These are phyloP conservation scores for Mortierella sp. DNA, from an alignment of 371 early-diverging fungal species.

Conservation along the genomic window DNA sequence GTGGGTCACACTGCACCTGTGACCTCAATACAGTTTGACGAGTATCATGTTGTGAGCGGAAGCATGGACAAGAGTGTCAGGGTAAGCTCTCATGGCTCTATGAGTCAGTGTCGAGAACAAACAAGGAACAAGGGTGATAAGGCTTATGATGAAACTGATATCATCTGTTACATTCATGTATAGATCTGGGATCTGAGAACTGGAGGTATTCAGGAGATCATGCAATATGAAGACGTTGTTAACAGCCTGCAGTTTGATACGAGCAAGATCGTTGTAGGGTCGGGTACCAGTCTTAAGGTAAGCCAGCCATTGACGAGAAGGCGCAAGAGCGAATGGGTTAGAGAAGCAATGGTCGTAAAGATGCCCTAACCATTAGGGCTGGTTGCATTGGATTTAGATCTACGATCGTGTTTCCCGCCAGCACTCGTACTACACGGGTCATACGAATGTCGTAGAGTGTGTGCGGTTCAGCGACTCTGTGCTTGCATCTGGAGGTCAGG, in stretches of 20 bases:
- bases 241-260: conserved; percentile 69
- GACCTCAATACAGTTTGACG: conserved; percentile 83
- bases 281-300: conserved; percentile 64
- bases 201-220: conserved; percentile 71
- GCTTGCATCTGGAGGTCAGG: conserved; percentile 66
- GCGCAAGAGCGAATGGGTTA: too few species aligned
- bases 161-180: not conserved
- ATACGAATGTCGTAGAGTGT: conserved; percentile 59
- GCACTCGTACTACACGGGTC: conserved; percentile 62
- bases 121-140: too few species aligned
- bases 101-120: not conserved
- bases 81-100: conserved; percentile 53
- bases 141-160: too few species aligned
- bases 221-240: conserved; percentile 66
- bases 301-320: conserved; percentile 2
- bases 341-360: too few species aligned
- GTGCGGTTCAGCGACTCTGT: conserved; percentile 63
- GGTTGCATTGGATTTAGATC: too few species aligned
- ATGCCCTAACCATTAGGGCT: too few species aligned
- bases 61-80: conserved; percentile 81
- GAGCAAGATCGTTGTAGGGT: conserved; percentile 63
- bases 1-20: conserved; percentile 77
- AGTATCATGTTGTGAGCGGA: conserved; percentile 80
- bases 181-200: conserved; percentile 89
- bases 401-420: conserved; percentile 72